Conservation (phyloP, 1,284 basidiomycete genomes). For the Phenoliferia sp. region DNA sequence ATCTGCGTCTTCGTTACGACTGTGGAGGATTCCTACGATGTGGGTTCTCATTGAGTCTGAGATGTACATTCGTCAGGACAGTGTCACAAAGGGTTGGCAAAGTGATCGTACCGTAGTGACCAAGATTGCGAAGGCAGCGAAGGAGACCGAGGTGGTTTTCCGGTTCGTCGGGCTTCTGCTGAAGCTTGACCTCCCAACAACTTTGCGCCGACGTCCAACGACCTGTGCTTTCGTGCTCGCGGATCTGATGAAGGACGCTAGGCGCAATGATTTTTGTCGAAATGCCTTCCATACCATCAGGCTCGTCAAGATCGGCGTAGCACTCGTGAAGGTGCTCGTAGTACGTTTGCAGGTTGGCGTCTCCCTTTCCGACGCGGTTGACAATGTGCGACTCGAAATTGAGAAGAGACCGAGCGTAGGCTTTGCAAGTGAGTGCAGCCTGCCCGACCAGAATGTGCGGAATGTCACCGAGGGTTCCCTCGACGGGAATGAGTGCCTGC, state of each 20-base stretch:
- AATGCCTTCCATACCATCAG: constrained; percentile 98
- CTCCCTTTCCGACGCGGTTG: constrained; percentile 47
- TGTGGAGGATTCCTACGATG: constrained; percentile 77
- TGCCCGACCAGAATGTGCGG: constrained; percentile 78
- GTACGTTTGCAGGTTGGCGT: constrained; percentile 58
- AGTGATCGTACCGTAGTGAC: constrained; percentile 77
- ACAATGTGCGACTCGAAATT: constrained; percentile 64
- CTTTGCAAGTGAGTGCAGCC: constrained; percentile 88
- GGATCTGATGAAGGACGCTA: constrained; percentile 91
- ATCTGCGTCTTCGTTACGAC: constrained; percentile 60
- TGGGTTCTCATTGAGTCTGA: constrained; percentile 92
- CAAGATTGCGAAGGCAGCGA: constrained; percentile 86
- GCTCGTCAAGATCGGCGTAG: constrained; percentile 93
- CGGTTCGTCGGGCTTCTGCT: constrained; percentile 82
- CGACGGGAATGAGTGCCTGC: constrained; percentile 27
- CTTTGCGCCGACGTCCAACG: constrained; percentile 98
- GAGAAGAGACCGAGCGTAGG: constrained; percentile 90
- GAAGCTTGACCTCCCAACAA: constrained; percentile 97
- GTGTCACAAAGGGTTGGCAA: background rate
- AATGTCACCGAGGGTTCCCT: constrained; percentile 30
- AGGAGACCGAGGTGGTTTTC: constrained; percentile 85
- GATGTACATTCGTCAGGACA: constrained; percentile 3
- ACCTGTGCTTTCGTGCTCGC: constrained; percentile 96
- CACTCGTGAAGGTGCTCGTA: constrained; percentile 94
- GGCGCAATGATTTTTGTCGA: constrained; percentile 85